Conservation (phyloP, 2,329 filamentous ascomycete species). For the Beauveria australis region DNA sequence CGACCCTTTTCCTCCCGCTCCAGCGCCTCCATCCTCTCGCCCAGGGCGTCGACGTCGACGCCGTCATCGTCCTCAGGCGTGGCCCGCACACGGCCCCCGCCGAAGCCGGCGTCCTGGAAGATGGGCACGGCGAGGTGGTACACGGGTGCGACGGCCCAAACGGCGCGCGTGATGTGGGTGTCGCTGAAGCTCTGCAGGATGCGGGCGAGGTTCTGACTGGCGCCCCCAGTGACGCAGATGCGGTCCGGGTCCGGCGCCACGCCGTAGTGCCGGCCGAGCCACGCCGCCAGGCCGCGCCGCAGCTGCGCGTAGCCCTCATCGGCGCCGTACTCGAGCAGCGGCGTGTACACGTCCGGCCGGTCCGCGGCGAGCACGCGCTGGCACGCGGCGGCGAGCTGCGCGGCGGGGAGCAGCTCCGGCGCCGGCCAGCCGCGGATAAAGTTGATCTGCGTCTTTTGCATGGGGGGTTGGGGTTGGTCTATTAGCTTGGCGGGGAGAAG, state of each 20-base stretch:
- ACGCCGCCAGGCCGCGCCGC: constrained; percentile 58
- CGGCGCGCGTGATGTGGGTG: constrained; percentile 60
- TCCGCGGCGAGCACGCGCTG: constrained; percentile 49
- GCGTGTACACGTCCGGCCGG: constrained; percentile 44
- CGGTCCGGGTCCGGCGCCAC: constrained; percentile 40
- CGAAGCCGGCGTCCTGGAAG: constrained; percentile 73
- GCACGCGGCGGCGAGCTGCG: constrained; percentile 53
- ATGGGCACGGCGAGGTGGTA: constrained; percentile 83
- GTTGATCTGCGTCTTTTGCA: constrained; percentile 40
- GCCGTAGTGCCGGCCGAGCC: constrained; percentile 58
- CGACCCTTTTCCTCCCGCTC: constrained; percentile 20
- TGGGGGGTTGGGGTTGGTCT: background rate
- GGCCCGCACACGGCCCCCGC: constrained; percentile 49
- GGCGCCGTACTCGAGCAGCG: constrained; percentile 70
- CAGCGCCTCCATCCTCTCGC: constrained; percentile 21
- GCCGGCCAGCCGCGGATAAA: constrained; percentile 62
- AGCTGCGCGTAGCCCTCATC: constrained; percentile 68
- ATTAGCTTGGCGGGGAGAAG: background rate
- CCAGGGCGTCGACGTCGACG: constrained; percentile 53
- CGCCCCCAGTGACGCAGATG: constrained; percentile 77
- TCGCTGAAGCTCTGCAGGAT: constrained; percentile 76
- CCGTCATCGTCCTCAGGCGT: constrained; percentile 73
- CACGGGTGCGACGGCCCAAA: constrained; percentile 76
- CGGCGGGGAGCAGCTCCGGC: constrained; percentile 53
- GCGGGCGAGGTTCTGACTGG: constrained; percentile 72